Evolutionary conservation across 2,329 filamentous ascomycete genomes (phyloP), one percentile per base, ranked within the genome.

Genomic region (Aureobasidium subglaciale): DNA sequence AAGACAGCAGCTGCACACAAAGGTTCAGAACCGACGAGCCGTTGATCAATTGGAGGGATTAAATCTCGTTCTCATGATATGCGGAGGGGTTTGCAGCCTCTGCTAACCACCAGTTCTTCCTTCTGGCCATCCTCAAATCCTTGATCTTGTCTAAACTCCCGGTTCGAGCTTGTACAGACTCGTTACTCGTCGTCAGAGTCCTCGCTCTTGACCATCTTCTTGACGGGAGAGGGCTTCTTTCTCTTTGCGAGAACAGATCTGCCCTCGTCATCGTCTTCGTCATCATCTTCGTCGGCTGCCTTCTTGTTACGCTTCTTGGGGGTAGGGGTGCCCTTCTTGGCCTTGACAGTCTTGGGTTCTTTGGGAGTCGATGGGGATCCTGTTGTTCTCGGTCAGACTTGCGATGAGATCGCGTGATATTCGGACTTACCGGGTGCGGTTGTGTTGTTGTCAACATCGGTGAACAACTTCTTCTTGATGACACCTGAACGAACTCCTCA

Each of bases 1-100:
- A 86, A 60, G 88, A 96, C 41, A 92, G 87, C 63, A 89, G 87
- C 11, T 96, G 71, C 58, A 78, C 75, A 34, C 76, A 78, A 59
- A 65, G 76, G 15, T 78, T 77, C 60, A 67, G 75, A 58, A 78
- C 76, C 5, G 76, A 78, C 58, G 75, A 77, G 58, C 75, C 77
- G 0, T 71, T 73, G 57, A 71, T 78, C 37, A 73, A 75, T 37
- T 78, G 75, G 75, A 69, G 75, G 58, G 72, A 76, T 40, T 73
- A 65, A 72, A 24, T 15, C 3, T 18, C 13, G 4, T 45, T 30
- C 32, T 38, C 22, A 9, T 46, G 7, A 8, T 38, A 24, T 15
- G 25, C 6, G 7, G 32, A 9, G 10, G 16, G 20, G n/a, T 8
- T 32, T 25, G n/a, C 13, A 18, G 27, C 38, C 29, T 4, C 32